phyloP scores from a whole-genome alignment of 2,329 filamentous ascomycete species.

The Calonectria pseudoreteaudii region DNA sequence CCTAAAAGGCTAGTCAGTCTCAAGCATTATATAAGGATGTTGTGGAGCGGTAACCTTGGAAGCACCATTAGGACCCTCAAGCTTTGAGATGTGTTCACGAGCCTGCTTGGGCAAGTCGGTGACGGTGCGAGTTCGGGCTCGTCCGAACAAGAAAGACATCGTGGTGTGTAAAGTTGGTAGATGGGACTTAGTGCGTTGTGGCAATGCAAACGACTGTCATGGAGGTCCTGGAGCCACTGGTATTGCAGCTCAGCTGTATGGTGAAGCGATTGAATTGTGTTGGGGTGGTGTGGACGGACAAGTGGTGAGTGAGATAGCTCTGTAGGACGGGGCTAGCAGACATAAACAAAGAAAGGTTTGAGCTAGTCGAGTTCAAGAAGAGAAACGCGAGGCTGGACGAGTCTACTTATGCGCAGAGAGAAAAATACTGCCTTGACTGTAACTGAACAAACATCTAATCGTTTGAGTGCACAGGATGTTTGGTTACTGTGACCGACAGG shows the following conservation, averaged over 20 bases:
- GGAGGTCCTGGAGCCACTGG: background rate
- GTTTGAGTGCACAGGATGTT: slow-evolving; percentile 2
- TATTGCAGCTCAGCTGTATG: background rate
- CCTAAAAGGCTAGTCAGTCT: slow-evolving; percentile 59
- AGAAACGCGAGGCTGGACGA: background rate
- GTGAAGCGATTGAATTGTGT: slow-evolving; percentile 2
- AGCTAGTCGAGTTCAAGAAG: background rate
- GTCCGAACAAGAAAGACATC: slow-evolving; percentile 69
- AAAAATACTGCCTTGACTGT: background rate
- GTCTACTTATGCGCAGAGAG: background rate
- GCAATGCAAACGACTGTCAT: background rate
- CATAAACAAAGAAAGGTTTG: slow-evolving; percentile 6
- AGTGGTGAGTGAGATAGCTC: slow-evolving; percentile 12
- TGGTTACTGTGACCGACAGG: slow-evolving; percentile 12
- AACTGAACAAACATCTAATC: slow-evolving; percentile 1
- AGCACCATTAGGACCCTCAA: slow-evolving; percentile 61
- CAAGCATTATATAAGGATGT: background rate
- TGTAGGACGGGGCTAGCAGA: background rate
- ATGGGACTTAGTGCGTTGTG: background rate
- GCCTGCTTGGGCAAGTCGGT: slow-evolving; percentile 68
- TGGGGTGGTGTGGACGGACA: background rate
- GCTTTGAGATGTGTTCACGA: slow-evolving; percentile 63
- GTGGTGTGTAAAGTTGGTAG: slow-evolving; percentile 4
- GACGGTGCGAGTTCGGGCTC: slow-evolving; percentile 63
- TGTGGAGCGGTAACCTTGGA: slow-evolving; percentile 56